Percentiles rank a stretch among this genome's conserved stretches.
phyloP scores from a whole-genome alignment of 176 grass and related monocot species.

The Leersia perrieri region DNA sequence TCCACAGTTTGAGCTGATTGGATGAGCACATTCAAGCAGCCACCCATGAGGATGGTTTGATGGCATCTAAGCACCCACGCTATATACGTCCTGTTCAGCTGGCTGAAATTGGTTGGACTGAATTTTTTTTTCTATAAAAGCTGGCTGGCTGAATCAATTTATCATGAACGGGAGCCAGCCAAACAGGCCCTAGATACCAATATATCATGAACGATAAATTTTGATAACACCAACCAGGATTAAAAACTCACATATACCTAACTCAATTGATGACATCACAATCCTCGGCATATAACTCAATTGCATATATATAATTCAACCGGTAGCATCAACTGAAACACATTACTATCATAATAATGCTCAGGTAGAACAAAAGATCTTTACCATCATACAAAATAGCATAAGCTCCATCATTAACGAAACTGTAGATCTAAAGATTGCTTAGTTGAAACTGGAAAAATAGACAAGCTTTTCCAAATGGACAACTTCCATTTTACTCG shows the following conservation, averaged over 20 bases:
- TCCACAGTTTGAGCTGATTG: not conserved
- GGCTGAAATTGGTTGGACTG: too few species aligned
- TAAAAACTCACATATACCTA: not conserved
- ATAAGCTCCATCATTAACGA: slow-evolving; percentile 9
- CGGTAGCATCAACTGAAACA: not conserved
- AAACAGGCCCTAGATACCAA: not conserved
- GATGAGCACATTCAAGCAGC: not conserved
- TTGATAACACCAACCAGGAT: not conserved
- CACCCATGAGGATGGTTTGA: too few species aligned
- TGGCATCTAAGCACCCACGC: not conserved
- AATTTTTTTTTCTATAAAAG: too few species aligned
- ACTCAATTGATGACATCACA: not conserved
- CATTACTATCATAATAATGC: not conserved
- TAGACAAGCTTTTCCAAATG: not conserved
- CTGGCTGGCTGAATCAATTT: too few species aligned
- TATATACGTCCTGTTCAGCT: too few species aligned
- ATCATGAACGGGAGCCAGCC: too few species aligned
- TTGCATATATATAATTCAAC: not conserved
- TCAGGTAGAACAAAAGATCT: not conserved
- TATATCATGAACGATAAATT: not conserved
- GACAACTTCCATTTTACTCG: slow-evolving; percentile 23
- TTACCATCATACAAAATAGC: slow-evolving; percentile 4
- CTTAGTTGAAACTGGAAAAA: not conserved
- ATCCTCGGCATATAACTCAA: not conserved
- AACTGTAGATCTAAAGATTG: slow-evolving; percentile 10